Evolutionary conservation across 2,329 filamentous ascomycete genomes (phyloP).

Genomic region (Mollisiaceae sp.): DNA sequence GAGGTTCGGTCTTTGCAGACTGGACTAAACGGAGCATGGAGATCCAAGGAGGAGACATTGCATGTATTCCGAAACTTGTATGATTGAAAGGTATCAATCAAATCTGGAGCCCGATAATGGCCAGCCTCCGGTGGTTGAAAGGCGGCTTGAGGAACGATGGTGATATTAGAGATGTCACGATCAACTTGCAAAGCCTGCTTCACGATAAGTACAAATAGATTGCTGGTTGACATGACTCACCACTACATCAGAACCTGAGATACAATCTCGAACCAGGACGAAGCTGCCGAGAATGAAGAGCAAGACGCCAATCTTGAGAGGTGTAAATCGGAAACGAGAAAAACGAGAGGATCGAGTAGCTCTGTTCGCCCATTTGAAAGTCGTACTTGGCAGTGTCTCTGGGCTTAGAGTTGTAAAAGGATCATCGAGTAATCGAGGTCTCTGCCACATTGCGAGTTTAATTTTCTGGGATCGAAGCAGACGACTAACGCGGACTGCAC

Average conservation of each 20-base stretch:
- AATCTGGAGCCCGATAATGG: slow-evolving; percentile 27
- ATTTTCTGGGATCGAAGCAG: neutral
- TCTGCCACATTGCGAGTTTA: slow-evolving; percentile 30
- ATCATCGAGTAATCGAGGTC: slow-evolving; percentile 29
- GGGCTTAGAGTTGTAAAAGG: slow-evolving; percentile 33
- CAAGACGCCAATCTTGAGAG: slow-evolving; percentile 21
- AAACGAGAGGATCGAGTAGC: slow-evolving; percentile 28
- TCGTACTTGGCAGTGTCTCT: slow-evolving; percentile 13
- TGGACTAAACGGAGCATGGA: slow-evolving; percentile 45
- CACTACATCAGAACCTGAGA: neutral
- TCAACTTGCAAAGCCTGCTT: neutral
- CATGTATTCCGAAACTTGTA: slow-evolving; percentile 52
- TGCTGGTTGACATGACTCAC: neutral
- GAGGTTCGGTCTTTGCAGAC: slow-evolving; percentile 45
- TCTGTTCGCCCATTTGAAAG: slow-evolving; percentile 31
- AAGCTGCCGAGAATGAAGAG: slow-evolving; percentile 25
- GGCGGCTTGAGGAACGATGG: slow-evolving; percentile 18
- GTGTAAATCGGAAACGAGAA: slow-evolving; percentile 29
- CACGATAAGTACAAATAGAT: neutral
- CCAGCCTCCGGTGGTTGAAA: slow-evolving; percentile 31
- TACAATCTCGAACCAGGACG: slow-evolving; percentile 17
- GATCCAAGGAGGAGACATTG: slow-evolving; percentile 51
- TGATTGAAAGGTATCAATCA: slow-evolving; percentile 46
- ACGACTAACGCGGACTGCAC: neutral
- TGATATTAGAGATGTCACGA: slow-evolving; percentile 17